Base-by-base conservation (phyloP, 176 grass and related monocot species). In the Aegilops tauschii region DNA sequence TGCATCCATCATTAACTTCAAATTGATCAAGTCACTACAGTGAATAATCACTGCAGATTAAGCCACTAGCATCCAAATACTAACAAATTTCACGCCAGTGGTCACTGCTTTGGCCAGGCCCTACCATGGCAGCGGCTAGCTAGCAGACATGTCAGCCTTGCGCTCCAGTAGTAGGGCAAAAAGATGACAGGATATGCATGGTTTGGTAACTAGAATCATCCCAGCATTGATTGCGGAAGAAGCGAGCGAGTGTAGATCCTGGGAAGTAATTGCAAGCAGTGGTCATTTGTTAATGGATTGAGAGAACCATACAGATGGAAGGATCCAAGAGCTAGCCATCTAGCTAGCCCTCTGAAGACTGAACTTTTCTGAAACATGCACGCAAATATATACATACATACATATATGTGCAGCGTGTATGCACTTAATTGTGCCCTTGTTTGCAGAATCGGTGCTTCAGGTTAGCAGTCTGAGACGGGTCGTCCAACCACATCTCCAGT, bases 21-120 rank as follows among this genome's bases (percentile, higher is more conserved):
- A 78, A 90, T 90, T 76, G 29, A 76, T 31, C 27, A 11, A 82
- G 62, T 14, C 29, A 37, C 49, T 25, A 50, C 32, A 49, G 14
- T 79, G 56, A 32, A 86, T 79, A 82, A 17, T 65, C 44, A 45
- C 67, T 35, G 27, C 73, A 34, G 47, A 56, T 59, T 34, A 32
- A 45, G 69, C 54, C 52, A 27, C 29, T 40, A 69, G 29, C 37
- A 86, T 79, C 50, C 64, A 83, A 79, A 68, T 80, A 45, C 32
- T 77, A 70, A 27, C 86, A 82, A 81, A 58, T 72, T 83, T 80
- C 44, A n/a, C 81, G 86, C 56, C 82, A 88, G 90, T 72, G 90
- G 62, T 88, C 84, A 56, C 74, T 77, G 8, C 28, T 56, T 17
- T 76, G 73, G 73, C 30, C 14, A 54, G 73, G 25, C 27, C 45